Conservation (phyloP, 148 eudicot genomes). For the Diospyros lotus region DNA sequence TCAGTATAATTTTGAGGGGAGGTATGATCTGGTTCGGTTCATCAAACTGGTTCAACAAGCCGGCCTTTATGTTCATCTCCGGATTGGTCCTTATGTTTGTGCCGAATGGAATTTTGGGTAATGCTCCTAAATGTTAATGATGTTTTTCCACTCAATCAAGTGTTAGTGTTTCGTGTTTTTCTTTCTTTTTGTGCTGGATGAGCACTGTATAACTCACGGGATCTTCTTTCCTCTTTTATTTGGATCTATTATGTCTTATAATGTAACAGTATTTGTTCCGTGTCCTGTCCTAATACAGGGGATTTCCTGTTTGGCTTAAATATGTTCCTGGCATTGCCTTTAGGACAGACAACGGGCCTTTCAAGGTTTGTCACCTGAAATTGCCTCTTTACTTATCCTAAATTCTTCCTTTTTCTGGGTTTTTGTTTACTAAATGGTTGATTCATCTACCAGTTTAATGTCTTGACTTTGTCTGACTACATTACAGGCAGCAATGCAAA, state of each 20-base stretch:
- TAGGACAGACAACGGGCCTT: constrained; percentile 87
- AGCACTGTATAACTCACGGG: too few relatives aligned
- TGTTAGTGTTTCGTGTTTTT: too few relatives aligned
- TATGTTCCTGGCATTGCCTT: constrained; percentile 86
- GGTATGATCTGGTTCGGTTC: constrained; percentile 77
- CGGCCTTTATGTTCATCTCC: constrained; percentile 84
- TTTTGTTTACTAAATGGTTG: neutral
- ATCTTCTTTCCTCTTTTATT: too few relatives aligned
- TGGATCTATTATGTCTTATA: neutral
- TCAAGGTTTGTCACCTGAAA: constrained; percentile 47
- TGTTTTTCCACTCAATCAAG: too few relatives aligned
- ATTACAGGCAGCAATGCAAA: constrained; percentile 67
- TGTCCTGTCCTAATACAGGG: constrained; percentile 50
- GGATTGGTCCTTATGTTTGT: constrained; percentile 90
- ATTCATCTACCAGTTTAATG: neutral
- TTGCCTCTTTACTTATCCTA: too few relatives aligned
- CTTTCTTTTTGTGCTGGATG: too few relatives aligned
- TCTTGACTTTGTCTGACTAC: constrained; percentile 11
- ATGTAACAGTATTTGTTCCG: neutral
- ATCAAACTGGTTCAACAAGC: constrained; percentile 63
- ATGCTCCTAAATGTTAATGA: neutral
- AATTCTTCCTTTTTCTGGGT: too few relatives aligned
- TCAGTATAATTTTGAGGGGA: constrained; percentile 83
- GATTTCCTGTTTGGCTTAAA: constrained; percentile 95
- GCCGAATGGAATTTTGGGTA: constrained; percentile 99